Percentiles rank a stretch among this genome's conserved stretches.
These are phyloP conservation scores for Austroboletus eburneus DNA, from an alignment of 768 basidiomycete species.

Conservation along the genomic window DNA sequence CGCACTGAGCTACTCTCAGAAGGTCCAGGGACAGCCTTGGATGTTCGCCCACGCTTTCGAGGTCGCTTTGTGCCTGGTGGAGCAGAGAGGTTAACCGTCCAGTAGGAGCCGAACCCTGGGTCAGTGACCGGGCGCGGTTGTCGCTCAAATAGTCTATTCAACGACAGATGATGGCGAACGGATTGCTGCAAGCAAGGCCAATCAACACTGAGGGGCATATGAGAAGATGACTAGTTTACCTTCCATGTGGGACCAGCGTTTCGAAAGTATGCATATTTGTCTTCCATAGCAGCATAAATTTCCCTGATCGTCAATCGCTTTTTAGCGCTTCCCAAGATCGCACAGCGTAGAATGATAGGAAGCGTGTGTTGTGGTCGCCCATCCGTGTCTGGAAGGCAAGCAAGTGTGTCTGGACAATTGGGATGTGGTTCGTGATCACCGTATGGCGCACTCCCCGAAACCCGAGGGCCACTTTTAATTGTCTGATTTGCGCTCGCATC, in stretches of 20 bases:
- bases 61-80: slow-evolving; percentile 85
- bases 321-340: slow-evolving; percentile 72
- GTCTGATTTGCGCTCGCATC: slow-evolving; percentile 31
- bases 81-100: slow-evolving; percentile 85
- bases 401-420: slow-evolving; percentile 73
- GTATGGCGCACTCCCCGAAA: slow-evolving; percentile 23
- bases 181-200: slow-evolving; percentile 58
- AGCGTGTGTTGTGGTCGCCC: slow-evolving; percentile 80
- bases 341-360: slow-evolving; percentile 80
- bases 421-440: slow-evolving; percentile 60
- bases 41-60: slow-evolving; percentile 68
- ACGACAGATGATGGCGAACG: slow-evolving; percentile 77
- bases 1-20: slow-evolving; percentile 8
- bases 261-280: slow-evolving; percentile 77
- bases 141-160: slow-evolving; percentile 79
- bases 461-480: slow-evolving; percentile 16
- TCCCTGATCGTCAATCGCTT: slow-evolving; percentile 79
- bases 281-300: slow-evolving; percentile 84
- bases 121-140: slow-evolving; percentile 80
- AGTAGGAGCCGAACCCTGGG: slow-evolving; percentile 84
- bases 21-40: slow-evolving; percentile 37
- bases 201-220: slow-evolving; percentile 1
- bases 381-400: slow-evolving; percentile 74
- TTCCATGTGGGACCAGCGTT: slow-evolving; percentile 84
- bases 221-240: slow-evolving; percentile 39